Evolutionary conservation across 2,329 filamentous ascomycete genomes (phyloP), one percentile per base, ranked within the genome.

Genomic region (Emergomyces pasteurianus): DNA sequence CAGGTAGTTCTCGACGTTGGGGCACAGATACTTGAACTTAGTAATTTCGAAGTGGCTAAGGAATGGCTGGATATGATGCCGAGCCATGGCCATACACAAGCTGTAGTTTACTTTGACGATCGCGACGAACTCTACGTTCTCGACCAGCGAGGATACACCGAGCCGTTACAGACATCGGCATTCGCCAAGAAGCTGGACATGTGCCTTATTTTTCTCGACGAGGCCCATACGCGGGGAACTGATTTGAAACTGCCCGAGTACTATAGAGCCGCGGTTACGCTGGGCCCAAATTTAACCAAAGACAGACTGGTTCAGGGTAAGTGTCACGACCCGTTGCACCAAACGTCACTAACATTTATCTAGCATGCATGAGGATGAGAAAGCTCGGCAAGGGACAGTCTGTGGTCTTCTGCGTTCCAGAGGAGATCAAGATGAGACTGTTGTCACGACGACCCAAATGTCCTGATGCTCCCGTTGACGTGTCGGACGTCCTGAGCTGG

Each of bases 1-100:
- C 77, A 79, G 0, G 86, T 90, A 0, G 80, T 91, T 0, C 75
- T 91, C 0, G 87, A 91, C 64, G 86, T 88, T 0, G 87, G 88
- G 0, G 87, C 88, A 0, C 83, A 86, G 56, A 81, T 91, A 5
- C 69, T 91, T 0, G 86, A 90, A 36, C 71, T 86, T 0, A 76
- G 73, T 18, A 89, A 89, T 63, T 2, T 72, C 0, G 71, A 79
- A 2, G 75, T 89, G 2, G 82, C 83, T 0, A 63, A 65, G 8
- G 60, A 65, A 1, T 89, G 85, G 85, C 67, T 89, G 0, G n/a
- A 36, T 0, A 59, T 69, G 23, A 10, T 42, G 16, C 8, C 34
- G 3, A 21, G 36, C 8, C 23, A 65, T 1, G 63, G 58, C 0
- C 2, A 61, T 0, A 73, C 69, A 0, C 71, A 82, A 31, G 80